Base-by-base conservation (phyloP, 2,329 filamentous ascomycete species). In the Sphaerulina musiva region DNA sequence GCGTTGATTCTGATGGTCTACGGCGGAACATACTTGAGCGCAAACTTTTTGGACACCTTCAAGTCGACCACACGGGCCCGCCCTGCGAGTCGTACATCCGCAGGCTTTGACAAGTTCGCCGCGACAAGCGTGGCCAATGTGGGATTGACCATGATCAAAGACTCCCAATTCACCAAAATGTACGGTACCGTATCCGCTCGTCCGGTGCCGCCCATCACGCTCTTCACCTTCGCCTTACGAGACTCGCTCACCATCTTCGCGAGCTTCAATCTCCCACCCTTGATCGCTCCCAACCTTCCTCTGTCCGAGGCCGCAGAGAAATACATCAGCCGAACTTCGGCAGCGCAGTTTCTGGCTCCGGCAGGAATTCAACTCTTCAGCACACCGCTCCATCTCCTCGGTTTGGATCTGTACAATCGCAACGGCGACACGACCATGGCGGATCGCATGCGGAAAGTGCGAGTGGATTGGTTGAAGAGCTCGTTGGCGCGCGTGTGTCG, bases 171-270 rank as follows among this genome's bases (percentile, higher is more conserved):
- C 70, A 89, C 89, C 1, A 81, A 83, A 65, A 80, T 95, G 66
- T 95, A 95, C 69, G 88, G 88, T 10, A 82, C 85, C 0, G 69
- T 72, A 3, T 53, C 79, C 72, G 59, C 71, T 29, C 62, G 74
- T 46, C 60, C 75, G 58, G 44, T 53, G 2, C 84, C 87, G 0
- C 72, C 82, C 32, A 76, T 85, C 1, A 87, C 84, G 7, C 93
- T 90, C 72, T 75, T 78, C 0, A 81, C 95, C 54, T 96, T 95
- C 76, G 84, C 87, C 2, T 68, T 86, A 52, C 83, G 91, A 63
- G 91, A 96, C 73, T 89, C 85, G 72, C 74, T 95, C 58, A 95
- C 91, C 48, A 90, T 95, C 64, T 95, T 95, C 70, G 89, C 89
- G 4, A 88, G 83, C 10, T 97, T 96, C 79, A 96, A 96, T 68